These are phyloP conservation scores for Epichloe gansuensis DNA, from an alignment of 2,329 filamentous ascomycete genomes.

Conservation along the genomic window DNA sequence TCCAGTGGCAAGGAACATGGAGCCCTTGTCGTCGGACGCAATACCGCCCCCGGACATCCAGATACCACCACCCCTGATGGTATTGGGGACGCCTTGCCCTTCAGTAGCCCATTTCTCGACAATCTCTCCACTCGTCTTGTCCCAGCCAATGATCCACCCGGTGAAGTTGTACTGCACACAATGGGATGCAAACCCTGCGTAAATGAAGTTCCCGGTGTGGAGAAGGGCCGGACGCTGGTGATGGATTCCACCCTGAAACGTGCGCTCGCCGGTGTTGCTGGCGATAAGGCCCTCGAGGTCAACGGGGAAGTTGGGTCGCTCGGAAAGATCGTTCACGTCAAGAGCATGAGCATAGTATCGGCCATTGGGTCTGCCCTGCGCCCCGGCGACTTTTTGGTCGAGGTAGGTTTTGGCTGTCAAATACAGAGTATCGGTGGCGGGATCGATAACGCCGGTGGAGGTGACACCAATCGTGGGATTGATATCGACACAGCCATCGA, in stretches of 20 bases:
- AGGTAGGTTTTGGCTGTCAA: conserved; percentile 30
- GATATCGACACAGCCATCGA: conserved; percentile 35
- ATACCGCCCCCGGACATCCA: conserved; percentile 29
- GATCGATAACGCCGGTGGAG: conserved; percentile 33
- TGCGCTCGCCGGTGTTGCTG: conserved; percentile 32
- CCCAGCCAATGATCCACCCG: conserved; percentile 36
- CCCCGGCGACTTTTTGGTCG: conserved; percentile 17
- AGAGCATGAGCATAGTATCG: conserved; percentile 26
- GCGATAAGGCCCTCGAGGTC: conserved; percentile 32
- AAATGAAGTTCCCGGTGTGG: conserved; percentile 32
- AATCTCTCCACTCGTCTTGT: conserved; percentile 26
- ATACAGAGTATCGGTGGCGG: conserved; percentile 30
- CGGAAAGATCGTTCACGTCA: conserved; percentile 24
- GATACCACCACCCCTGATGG: conserved; percentile 29
- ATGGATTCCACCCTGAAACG: conserved; percentile 38
- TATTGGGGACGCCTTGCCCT: conserved; percentile 23
- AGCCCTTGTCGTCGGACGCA: conserved; percentile 25
- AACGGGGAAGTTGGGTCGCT: conserved; percentile 32
- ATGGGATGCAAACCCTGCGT: conserved; percentile 41
- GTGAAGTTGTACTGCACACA: conserved; percentile 45
- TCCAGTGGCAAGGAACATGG: conserved; percentile 26
- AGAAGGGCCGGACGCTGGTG: conserved; percentile 37
- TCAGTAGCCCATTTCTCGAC: conserved; percentile 29
- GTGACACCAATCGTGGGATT: conserved; percentile 33
- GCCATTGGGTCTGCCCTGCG: conserved; percentile 22